Percentiles rank a stretch among this genome's conserved stretches.
Conservation (phyloP, 768 basidiomycete genomes). For the Kwoniella sp. region DNA sequence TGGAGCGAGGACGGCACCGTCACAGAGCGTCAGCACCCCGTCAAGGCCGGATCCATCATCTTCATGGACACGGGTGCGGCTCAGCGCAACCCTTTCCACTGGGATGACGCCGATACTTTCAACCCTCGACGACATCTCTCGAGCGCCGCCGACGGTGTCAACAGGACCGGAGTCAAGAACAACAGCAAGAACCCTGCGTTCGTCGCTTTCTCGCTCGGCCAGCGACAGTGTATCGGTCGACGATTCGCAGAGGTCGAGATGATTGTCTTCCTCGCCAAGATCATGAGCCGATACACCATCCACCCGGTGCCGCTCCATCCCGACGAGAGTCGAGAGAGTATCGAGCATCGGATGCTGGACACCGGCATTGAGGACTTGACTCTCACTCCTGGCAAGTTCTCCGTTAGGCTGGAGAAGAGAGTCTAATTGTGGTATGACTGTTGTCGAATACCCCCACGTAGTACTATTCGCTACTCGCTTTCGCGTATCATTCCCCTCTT, state of each 20-base stretch:
- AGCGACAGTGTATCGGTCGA: slow-evolving; percentile 38
- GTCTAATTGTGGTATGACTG: neutral
- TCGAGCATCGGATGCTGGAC: slow-evolving; percentile 33
- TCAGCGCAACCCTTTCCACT: slow-evolving; percentile 33
- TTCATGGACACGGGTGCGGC: slow-evolving; percentile 32
- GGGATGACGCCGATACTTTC: slow-evolving; percentile 15
- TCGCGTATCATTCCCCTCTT: no score
- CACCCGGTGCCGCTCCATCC: slow-evolving; percentile 16
- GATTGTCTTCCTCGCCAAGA: slow-evolving; percentile 24
- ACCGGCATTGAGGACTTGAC: slow-evolving; percentile 33
- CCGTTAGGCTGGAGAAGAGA: slow-evolving; percentile 30
- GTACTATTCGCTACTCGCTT: no score
- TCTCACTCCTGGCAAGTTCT: slow-evolving; percentile 37
- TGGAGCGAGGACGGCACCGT: slow-evolving; percentile 31
- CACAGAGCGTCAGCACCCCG: slow-evolving; percentile 21
- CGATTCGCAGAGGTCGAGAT: slow-evolving; percentile 42
- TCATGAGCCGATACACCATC: slow-evolving; percentile 30
- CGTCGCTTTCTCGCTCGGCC: slow-evolving; percentile 31
- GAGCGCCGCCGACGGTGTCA: neutral
- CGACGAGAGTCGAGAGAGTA: slow-evolving; percentile 32
- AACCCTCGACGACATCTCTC: slow-evolving; percentile 16
- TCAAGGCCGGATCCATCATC: slow-evolving; percentile 36
- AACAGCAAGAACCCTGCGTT: slow-evolving; percentile 15
- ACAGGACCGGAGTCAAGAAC: slow-evolving; percentile 2
- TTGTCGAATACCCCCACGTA: no score